Percentiles rank a stretch among this genome's conserved stretches.
Evolutionary conservation across 805 yeast genomes (phyloP).

Genomic region (Blastobotrys chiropterorum): DNA sequence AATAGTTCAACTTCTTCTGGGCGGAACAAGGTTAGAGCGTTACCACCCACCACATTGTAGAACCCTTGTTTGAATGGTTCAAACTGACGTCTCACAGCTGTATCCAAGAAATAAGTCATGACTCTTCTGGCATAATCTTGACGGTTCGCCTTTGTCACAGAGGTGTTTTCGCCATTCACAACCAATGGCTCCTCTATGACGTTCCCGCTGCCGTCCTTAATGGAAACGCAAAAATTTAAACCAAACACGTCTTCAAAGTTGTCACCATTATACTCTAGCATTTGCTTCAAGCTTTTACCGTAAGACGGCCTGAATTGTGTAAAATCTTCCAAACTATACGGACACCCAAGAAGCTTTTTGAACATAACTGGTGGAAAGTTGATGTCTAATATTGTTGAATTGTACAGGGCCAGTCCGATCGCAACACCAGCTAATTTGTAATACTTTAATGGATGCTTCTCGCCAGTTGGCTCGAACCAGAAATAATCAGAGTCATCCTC

Average conservation of each 20-base stretch:
- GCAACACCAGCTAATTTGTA: constrained; percentile 80
- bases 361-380: constrained; percentile 71
- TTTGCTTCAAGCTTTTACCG: constrained; percentile 43
- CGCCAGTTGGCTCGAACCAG: constrained; percentile 52
- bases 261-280: constrained; percentile 38
- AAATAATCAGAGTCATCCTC: constrained; percentile 62
- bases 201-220: constrained; percentile 40
- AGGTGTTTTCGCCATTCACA: constrained; percentile 46
- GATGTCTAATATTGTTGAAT: constrained; percentile 79
- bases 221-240: constrained; percentile 58
- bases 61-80: constrained; percentile 66
- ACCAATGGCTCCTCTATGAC: constrained; percentile 45
- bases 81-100: constrained; percentile 47
- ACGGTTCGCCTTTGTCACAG: constrained; percentile 56
- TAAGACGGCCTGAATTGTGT: constrained; percentile 62
- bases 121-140: constrained; percentile 57
- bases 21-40: constrained; percentile 71
- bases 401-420: constrained; percentile 84
- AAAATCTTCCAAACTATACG: constrained; percentile 58
- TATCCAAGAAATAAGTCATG: constrained; percentile 53
- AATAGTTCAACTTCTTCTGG: constrained; percentile 77
- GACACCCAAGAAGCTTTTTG: constrained; percentile 58
- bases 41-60: constrained; percentile 67
- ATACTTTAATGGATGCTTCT: constrained; percentile 19
- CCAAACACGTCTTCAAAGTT: constrained; percentile 45